phyloP scores from a whole-genome alignment of 2,329 filamentous ascomycete genomes.

The Lojkania enalia region DNA sequence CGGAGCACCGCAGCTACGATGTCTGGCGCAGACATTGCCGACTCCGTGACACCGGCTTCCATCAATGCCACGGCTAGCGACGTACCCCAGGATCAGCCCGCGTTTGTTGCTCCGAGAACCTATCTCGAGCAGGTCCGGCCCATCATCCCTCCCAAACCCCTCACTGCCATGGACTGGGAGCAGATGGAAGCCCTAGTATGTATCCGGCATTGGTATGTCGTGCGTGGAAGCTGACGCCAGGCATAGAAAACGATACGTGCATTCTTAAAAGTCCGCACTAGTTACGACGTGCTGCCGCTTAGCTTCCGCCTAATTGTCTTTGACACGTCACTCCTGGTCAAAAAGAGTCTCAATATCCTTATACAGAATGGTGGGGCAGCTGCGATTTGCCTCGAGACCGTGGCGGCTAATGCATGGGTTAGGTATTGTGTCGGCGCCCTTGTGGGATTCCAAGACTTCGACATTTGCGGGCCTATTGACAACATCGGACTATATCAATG shows the following conservation, averaged over 20 bases:
- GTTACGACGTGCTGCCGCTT: conserved; percentile 95
- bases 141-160: conserved; percentile 35
- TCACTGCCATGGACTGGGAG: conserved; percentile 71
- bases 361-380: conserved; percentile 79
- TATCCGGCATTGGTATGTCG: not conserved
- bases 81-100: conserved; percentile 26
- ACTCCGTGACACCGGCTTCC: conserved; percentile 29
- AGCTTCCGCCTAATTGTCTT: conserved; percentile 96
- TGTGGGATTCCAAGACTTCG: conserved; percentile 94
- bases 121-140: conserved; percentile 40
- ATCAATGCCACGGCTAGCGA: no score
- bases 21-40: conserved; percentile 43
- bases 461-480: conserved; percentile 94
- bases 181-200: conserved; percentile 78
- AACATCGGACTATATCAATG: conserved; percentile 96
- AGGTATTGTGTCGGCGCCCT: conserved; percentile 96
- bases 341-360: conserved; percentile 94
- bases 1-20: conserved; percentile 41
- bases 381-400: conserved; percentile 10
- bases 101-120: conserved; percentile 44
- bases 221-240: not conserved
- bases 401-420: conserved; percentile 1
- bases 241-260: conserved; percentile 83
- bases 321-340: conserved; percentile 91
- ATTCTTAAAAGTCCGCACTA: conserved; percentile 93